phyloP scores from a whole-genome alignment of 441 rosid species.

The Pelargonium fulgidum region DNA sequence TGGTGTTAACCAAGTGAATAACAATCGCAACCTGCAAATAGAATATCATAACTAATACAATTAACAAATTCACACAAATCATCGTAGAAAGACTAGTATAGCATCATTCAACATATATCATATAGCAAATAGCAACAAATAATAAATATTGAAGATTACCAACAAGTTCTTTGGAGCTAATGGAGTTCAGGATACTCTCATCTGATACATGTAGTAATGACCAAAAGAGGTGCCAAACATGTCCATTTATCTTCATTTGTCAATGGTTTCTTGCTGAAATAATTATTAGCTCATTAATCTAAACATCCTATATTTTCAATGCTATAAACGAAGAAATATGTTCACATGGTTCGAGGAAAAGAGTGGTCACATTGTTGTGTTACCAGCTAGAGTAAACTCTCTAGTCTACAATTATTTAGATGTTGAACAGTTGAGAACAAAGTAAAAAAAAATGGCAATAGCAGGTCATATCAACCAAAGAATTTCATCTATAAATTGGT shows the following conservation, averaged over 20 bases:
- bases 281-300: not conserved
- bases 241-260: not conserved
- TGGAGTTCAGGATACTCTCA: not conserved
- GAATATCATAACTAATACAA: conserved; percentile 2
- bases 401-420: too few species aligned
- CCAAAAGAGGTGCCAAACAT: not conserved
- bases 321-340: not conserved
- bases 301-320: not conserved
- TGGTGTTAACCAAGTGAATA: conserved; percentile 45
- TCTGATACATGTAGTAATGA: not conserved
- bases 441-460: too few species aligned
- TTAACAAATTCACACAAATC: not conserved
- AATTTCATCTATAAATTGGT: not conserved
- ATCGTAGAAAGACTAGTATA: not conserved
- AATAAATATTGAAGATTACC: not conserved
- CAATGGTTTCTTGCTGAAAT: not conserved
- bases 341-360: not conserved
- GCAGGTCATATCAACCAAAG: too few species aligned
- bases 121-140: not conserved
- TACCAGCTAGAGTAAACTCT: too few species aligned
- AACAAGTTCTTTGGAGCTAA: not conserved
- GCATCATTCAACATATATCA: not conserved
- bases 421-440: too few species aligned
- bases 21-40: conserved; percentile 47
- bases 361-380: too few species aligned